Evolutionary conservation across 768 basidiomycete species (phyloP), one percentile per base, ranked within the genome.

Genomic region (Suillus ampliporus): DNA sequence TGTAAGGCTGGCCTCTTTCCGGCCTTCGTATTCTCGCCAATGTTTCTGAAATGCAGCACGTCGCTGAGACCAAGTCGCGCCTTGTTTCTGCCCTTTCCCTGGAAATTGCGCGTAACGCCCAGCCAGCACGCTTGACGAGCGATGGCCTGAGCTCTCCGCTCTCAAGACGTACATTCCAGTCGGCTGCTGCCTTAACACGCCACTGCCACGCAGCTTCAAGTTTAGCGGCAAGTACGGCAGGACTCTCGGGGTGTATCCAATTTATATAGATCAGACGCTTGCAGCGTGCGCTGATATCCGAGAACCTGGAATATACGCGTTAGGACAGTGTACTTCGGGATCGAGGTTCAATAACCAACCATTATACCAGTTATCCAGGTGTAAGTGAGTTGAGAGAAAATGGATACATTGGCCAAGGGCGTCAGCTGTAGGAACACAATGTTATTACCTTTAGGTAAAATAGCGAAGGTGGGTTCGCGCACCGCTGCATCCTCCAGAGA

Each of bases 241-340:
- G 84, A 77, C 66, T 87, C 81, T 34, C 82, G 81, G 5, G 79
- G 68, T 4, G 78, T 71, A 61, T 85, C 84, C 63, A 92, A 76
- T 69, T 84, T 85, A 89, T 89, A 92, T 17, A 92, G 74, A 74
- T 94, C 92, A 1, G 88, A 84, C 0, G 88, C 88, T 68, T 90
- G 89, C 11, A 94, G 79, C 1, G 89, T 88, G 35, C 91, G 80
- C 69, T 90, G 88, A 68, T 88, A 91, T 0, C 90, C 90, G 43
- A 88, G 76, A 8, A 79, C 77, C 84, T 86, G 44, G n/a, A 26
- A 34, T 38, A 35, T 9, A 23, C n/a, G 43, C 37, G 11, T 52
- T 10, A 57, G 5, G n/a, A n/a, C 17, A 35, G 15, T n/a, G 46
- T 40, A 15, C n/a, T 31, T 43, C 50, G 31, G 17, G 43, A 34